Evolutionary conservation across 805 yeast genomes (phyloP), one percentile per base, ranked within the genome.

Genomic region (Pichia sporocuriosa): DNA sequence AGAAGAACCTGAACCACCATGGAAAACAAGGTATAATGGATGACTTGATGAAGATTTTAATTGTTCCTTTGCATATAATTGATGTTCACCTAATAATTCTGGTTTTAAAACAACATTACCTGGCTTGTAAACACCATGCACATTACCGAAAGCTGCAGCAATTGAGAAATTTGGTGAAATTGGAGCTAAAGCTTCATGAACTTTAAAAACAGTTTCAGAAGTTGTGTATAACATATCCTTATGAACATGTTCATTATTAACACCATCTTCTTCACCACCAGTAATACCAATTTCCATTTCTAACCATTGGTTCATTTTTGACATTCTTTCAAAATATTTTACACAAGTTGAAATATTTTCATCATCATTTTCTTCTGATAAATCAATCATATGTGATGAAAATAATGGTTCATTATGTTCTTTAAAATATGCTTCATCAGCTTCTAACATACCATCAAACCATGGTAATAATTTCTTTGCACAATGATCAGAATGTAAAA

Each of bases 241-340:
- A 64, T 79, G 78, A 54, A 86, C 96, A 67, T 79, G 76, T 71
- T 90, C 94, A 80, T 93, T 93, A 83, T 93, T 93, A 62, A 93
- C 98, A 81, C 98, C 98, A 66, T 93, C 98, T 75, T 93, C 98
- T 77, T 93, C 98, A 82, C 98, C 98, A 74, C 98, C 98, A 67
- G 98, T 93, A 81, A 93, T 93, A 81, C 98, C 98, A 66, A 93
- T 93, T 78, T 93, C 98, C 98, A 93, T 93, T 79, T 93, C 98
- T 66, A 93, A 80, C 93, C 93, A 93, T 76, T 90, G 97, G 73
- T 79, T 75, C 79, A 90, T 75, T 73, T 84, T 87, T 67, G 94
- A 72, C 81, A 86, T 87, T 73, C 95, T 86, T 68, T 75, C 75
- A 74, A 93, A 90, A 81, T 93, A 93, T 73, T 86, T 82, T 69